phyloP scores from a whole-genome alignment of 805 yeast genomes.

The Pichia ethanolica region DNA sequence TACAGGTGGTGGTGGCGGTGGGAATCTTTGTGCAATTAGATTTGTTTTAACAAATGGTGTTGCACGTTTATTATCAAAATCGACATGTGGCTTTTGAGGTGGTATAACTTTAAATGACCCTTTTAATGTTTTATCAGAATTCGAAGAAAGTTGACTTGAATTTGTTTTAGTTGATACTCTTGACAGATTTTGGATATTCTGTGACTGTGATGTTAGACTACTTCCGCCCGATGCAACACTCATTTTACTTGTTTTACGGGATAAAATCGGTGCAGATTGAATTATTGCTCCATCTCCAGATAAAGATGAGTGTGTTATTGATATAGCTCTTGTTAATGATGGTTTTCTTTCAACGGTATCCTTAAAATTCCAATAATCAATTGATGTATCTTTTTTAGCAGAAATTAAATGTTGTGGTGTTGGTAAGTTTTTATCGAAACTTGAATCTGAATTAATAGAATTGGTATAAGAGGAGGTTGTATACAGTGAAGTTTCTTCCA shows the following conservation, averaged over 20 bases:
- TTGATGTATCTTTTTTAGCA: constrained; percentile 25
- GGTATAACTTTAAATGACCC: constrained; percentile 61
- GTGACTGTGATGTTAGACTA: neutral
- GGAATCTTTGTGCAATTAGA: constrained; percentile 9
- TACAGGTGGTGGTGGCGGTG: constrained; percentile 28
- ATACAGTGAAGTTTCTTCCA: constrained; percentile 22
- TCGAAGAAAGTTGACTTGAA: neutral
- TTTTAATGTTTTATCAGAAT: neutral
- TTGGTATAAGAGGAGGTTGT: constrained; percentile 50
- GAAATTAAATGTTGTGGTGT: constrained; percentile 65
- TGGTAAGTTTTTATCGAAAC: constrained; percentile 36
- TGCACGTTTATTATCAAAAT: constrained; percentile 70
- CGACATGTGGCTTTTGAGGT: constrained; percentile 62
- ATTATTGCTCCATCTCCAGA: neutral
- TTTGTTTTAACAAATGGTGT: constrained; percentile 61
- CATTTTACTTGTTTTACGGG: constrained; percentile 6
- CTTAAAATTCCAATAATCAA: constrained; percentile 54
- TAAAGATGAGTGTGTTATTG: constrained; percentile 20
- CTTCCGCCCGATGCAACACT: constrained; percentile 4
- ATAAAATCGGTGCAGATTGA: neutral
- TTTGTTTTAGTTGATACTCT: neutral
- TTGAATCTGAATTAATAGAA: constrained; percentile 41
- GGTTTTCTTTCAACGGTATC: constrained; percentile 26
- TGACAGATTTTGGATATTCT: neutral
- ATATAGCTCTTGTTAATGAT: constrained; percentile 22